Evolutionary conservation across 352 stramenopile genomes (phyloP), one percentile per base, ranked within the genome.

Genomic region (Phytophthora sansomeana): DNA sequence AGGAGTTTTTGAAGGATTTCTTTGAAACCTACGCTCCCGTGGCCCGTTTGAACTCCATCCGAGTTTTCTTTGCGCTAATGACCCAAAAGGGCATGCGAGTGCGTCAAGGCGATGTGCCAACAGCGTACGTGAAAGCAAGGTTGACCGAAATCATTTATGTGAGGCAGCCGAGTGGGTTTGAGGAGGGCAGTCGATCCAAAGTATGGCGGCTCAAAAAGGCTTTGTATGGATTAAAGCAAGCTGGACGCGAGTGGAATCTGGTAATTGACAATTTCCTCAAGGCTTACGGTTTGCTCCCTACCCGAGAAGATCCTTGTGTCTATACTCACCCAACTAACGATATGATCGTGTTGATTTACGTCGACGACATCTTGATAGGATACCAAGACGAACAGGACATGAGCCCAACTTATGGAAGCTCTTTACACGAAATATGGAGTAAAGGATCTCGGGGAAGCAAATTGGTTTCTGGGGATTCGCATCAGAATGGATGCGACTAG

Each of bases 161-260:
- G 1, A 17, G 44, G 1, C 47, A 64, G n/a, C 53, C 53, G 0
- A 8, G 14, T 1, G 53, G 53, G 44, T 64, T 59, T 11, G 46
- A 69, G 16, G 62, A 69, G 14, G 53, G 21, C 1, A 64, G 32
- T 24, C 53, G 0, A 1, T 21, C 33, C 1, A 48, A 54, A 7
- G 53, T 69, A 1, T 64, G 62, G 53, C 19, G 36, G 11, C 47
- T 69, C 6, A 64, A 59, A 13, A 58, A 55, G n/a, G 62, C 61
- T 0, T 6, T 69, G 6, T 59, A 69, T 19, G 52, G 53, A 2
- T 29, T 69, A 6, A 69, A 69, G 10, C 61, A 69, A 11, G 61
- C 36, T 6, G 51, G 52, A 5, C 4, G 44, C 14, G 61, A 69
- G 17, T 69, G 53, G 58, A 54, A 67, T 55, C 16, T 17, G 0